Evolutionary conservation across 192 early-diverging fungal genomes (phyloP), one percentile per base, ranked within the genome.

Genomic region (Glomus cerebriforme): DNA sequence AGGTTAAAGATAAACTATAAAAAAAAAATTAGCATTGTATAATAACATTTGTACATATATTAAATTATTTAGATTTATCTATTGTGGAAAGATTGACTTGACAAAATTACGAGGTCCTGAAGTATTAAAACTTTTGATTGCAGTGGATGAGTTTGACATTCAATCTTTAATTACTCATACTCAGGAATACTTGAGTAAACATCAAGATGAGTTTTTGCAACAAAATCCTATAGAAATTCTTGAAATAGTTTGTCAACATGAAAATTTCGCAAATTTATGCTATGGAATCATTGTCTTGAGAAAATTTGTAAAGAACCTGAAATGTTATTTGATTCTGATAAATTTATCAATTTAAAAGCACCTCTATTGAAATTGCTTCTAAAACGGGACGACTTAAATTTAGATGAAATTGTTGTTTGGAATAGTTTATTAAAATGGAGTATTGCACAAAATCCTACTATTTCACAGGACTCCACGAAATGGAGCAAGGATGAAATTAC

Each of bases 351-450:
- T 54, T 19, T 54, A 54, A 54, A 54, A 54, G 12, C 47, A 54
- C n/a, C 26, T 45, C 45, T 34, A 71, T 34, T 34, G 13, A 15
- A 54, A 22, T 54, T 54, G 17, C 13, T 54, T 15, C 17, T 54
- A 13, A 35, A 39, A 35, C 26, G 24, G 69, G 34, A 24, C n/a
- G 26, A 17, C 0, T 24, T 71, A 54, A 17, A 19, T 54, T 34
- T 71, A 26, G 34, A 34, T 1, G 69, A 71, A 71, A 45, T 71
- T 26, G 17, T 26, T 22, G 45, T 71, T 43, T 71, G 47, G 47
- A 13, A 54, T 5, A 15, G 19, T n/a, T 24, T 71, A 43, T 24
- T 71, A 17, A 71, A 71, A 71, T 71, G 69, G 69, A 10, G 12
- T 54, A 1, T 54, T 3, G 39, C n/a, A 19, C 31, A 45, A 43